Conservation (phyloP, 352 stramenopile genomes). For the Phytophthora sp. region DNA sequence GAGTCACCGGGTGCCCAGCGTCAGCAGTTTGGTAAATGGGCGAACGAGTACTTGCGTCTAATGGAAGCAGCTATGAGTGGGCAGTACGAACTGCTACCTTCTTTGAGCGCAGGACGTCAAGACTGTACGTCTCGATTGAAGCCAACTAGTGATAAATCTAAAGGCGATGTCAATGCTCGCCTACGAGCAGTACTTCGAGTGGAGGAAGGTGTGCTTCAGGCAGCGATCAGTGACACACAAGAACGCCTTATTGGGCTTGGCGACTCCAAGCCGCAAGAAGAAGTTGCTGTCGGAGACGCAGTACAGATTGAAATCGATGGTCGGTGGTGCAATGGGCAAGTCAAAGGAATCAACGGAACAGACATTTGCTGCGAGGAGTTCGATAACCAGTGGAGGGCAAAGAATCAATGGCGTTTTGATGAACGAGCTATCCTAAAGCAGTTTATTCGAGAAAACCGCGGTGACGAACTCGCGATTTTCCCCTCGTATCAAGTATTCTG, state of each 20-base stretch:
- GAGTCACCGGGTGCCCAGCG: slow-evolving; percentile 31
- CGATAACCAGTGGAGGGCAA: neutral
- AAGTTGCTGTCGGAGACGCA: slow-evolving; percentile 27
- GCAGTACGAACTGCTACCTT: slow-evolving; percentile 33
- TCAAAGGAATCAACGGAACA: slow-evolving; percentile 9
- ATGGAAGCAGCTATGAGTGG: slow-evolving; percentile 44
- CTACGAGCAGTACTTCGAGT: slow-evolving; percentile 39
- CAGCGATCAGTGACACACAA: slow-evolving; percentile 22
- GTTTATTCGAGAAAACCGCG: slow-evolving; percentile 40
- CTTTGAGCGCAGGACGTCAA: neutral
- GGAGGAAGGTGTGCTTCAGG: slow-evolving; percentile 31
- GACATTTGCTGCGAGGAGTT: slow-evolving; percentile 3
- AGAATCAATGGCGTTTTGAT: slow-evolving; percentile 2
- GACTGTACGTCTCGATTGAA: too few species aligned
- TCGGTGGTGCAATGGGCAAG: slow-evolving; percentile 7
- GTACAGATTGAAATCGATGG: slow-evolving; percentile 17
- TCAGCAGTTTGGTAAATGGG: slow-evolving; percentile 39
- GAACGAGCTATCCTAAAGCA: slow-evolving; percentile 20
- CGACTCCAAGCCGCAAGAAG: neutral
- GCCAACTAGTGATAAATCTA: neutral
- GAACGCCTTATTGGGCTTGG: neutral
- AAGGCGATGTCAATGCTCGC: slow-evolving; percentile 7
- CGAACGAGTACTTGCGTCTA: slow-evolving; percentile 33
- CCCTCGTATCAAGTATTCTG: slow-evolving; percentile 49
- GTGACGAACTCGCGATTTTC: slow-evolving; percentile 47